Base-by-base conservation (phyloP, 495 filamentous ascomycete species). In the Chaetomium cochliodes region DNA sequence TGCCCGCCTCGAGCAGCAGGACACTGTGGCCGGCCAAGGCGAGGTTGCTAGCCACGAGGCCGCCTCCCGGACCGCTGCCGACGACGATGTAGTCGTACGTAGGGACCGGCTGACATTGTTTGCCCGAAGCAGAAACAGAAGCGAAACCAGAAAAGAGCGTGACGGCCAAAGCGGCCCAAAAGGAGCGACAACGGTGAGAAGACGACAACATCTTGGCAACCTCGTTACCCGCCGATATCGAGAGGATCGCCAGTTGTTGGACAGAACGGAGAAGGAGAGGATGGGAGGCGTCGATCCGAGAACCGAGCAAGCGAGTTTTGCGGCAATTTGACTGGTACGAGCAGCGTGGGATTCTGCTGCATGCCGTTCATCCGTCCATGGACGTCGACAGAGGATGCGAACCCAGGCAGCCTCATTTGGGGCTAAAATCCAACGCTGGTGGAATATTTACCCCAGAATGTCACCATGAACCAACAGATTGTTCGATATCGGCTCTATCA, bases 11-110 rank as follows among this genome's bases (percentile, higher is more conserved):
- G 13, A 90, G 73, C 12, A 90, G 75, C 12, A 88, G 77, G 0
- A 83, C 82, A 30, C 77, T 83, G 66, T 85, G 79, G 15, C 85
- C 85, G 30, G 82, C 82, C 30, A 80, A 76, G 20, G 86, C 86
- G 5, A 89, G 83, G 20, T 84, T 81, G 33, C 81, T 79, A 5
- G 86, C 86, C 15, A 90, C 68, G 12, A 84, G 84, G 15, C 84
- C 84, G 18, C 87, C 86, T 22, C 87, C 87, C 3, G 86, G 82
- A n/a, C 86, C 87, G 41, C 80, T 83, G 26, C 87, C 87, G 0
- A 89, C 82, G 23, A 90, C 77, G 62, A 90, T 79, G 70, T 88
- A 88, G 63, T 88, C 87, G 71, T 87, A 88, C 26, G 39, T 52
- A n/a, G 15, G 44, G 22, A 50, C 20, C 20, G 15, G 46, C 20